Percentiles rank a stretch among this genome's conserved stretches.
phyloP scores from a whole-genome alignment of 2,329 filamentous ascomycete genomes.

The Paecilomyces variotii region DNA sequence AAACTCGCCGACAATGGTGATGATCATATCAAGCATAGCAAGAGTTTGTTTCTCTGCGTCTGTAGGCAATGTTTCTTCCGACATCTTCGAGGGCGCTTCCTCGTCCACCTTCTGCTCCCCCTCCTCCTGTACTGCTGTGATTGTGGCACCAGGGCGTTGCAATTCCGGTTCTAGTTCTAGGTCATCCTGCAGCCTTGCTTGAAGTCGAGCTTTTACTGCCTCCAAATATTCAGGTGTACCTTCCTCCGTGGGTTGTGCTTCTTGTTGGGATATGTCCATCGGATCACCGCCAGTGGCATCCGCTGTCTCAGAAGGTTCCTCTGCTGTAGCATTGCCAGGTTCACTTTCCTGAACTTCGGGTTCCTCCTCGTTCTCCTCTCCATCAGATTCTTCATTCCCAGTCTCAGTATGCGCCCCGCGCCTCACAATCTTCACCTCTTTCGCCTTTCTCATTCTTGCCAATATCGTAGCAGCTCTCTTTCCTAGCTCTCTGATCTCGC shows the following conservation, averaged over 20 bases:
- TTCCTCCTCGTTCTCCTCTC: slow-evolving; percentile 4
- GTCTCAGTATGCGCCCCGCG: slow-evolving; percentile 19
- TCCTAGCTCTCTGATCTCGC: slow-evolving; percentile 68
- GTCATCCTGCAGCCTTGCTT: slow-evolving; percentile 26
- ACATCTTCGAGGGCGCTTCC: slow-evolving; percentile 20
- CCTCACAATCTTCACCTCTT: slow-evolving; percentile 24
- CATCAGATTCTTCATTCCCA: slow-evolving; percentile 16
- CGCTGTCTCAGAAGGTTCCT: slow-evolving; percentile 2
- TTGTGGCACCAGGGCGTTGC: slow-evolving; percentile 4
- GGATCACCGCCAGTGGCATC: not conserved
- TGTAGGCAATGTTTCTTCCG: slow-evolving; percentile 27
- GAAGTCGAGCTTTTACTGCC: slow-evolving; percentile 41
- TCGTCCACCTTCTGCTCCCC: slow-evolving; percentile 12
- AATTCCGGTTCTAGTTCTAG: slow-evolving; percentile 26
- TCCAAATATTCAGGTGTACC: slow-evolving; percentile 33
- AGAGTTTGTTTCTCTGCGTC: slow-evolving; percentile 29
- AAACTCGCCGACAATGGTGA: slow-evolving; percentile 78
- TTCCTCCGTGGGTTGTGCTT: not conserved
- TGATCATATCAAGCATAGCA: slow-evolving; percentile 83
- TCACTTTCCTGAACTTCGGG: not conserved
- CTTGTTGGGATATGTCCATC: not conserved
- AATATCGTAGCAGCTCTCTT: slow-evolving; percentile 58
- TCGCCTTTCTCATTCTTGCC: slow-evolving; percentile 38
- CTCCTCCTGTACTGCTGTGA: slow-evolving; percentile 15
- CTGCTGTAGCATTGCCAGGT: not conserved